A percentile compares a stretch with the other conserved stretches of the same genome.
These are phyloP conservation scores for Phytophthora fragariae DNA, from an alignment of 352 stramenopile species.

Conservation along the genomic window DNA sequence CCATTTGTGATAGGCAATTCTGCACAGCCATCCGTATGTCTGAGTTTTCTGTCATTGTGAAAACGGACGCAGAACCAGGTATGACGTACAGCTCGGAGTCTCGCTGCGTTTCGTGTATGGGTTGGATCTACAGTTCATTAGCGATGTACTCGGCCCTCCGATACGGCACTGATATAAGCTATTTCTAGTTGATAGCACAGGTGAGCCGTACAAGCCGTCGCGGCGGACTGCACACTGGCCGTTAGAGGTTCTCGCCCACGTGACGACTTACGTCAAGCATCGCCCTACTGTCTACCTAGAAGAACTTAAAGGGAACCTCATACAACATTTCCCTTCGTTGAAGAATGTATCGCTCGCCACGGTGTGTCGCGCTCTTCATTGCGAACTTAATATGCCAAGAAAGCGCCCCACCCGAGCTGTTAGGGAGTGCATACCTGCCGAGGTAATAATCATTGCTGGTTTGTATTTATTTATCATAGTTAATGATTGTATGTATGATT, in stretches of 20 bases:
- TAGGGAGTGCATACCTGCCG: neutral
- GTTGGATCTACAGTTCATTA: neutral
- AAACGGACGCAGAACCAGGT: neutral
- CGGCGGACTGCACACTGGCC: neutral
- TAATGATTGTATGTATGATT: neutral
- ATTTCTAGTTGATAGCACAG: neutral
- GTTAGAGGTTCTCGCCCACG: neutral
- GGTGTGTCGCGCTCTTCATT: neutral
- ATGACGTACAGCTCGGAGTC: neutral
- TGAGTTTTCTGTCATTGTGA: neutral
- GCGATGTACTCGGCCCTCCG: neutral
- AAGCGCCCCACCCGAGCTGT: neutral
- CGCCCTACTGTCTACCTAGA: neutral
- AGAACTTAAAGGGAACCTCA: neutral
- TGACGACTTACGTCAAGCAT: neutral
- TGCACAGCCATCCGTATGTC: neutral
- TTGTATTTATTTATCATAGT: neutral
- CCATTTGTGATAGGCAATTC: no score
- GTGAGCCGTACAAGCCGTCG: neutral
- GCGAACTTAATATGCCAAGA: neutral
- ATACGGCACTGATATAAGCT: neutral
- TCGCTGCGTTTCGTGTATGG: neutral
- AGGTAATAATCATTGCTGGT: neutral
- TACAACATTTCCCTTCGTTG: neutral
- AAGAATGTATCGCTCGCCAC: neutral